A percentile compares a stretch with the other conserved stretches of the same genome.
These are phyloP conservation scores for Fusarium subtropicale DNA, from an alignment of 2,329 filamentous ascomycete species.

Conservation along the genomic window DNA sequence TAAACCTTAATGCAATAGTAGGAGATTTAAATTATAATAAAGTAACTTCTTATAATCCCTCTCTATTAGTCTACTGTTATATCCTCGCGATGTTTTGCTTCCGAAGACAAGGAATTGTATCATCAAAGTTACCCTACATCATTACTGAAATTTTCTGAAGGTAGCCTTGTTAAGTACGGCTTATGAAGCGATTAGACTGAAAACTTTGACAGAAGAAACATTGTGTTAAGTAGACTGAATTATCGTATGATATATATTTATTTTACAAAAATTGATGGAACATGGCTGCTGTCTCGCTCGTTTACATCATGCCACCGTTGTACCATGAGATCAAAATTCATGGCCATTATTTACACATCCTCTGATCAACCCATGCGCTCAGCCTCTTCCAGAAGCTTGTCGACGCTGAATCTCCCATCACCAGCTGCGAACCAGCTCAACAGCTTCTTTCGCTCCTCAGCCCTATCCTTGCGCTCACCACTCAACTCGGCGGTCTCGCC, in stretches of 20 bases:
- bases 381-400: slow-evolving; percentile 87
- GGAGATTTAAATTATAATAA: too few relatives aligned
- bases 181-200: background rate
- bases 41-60: background rate
- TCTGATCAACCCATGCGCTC: slow-evolving; percentile 74
- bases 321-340: background rate
- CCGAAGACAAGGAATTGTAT: background rate
- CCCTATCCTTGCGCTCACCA: slow-evolving; percentile 64
- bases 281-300: background rate
- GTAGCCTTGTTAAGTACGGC: too few relatives aligned
- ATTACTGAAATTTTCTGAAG: background rate
- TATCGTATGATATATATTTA: slow-evolving; percentile 22
- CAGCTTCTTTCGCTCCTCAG: slow-evolving; percentile 73
- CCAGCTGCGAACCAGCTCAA: slow-evolving; percentile 85
- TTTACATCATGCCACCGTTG: background rate
- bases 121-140: background rate
- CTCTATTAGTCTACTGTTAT: background rate
- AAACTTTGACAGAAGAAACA: background rate
- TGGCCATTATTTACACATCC: background rate
- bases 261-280: slow-evolving; percentile 25
- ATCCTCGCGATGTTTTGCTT: background rate
- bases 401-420: slow-evolving; percentile 82
- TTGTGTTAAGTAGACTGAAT: background rate
- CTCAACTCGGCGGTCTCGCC: slow-evolving; percentile 53
- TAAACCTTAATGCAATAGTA: too few relatives aligned